Percentiles rank a stretch among this genome's conserved stretches.
phyloP scores from a whole-genome alignment of 192 early-diverging fungal species.

The Chytriomyces sp. region DNA sequence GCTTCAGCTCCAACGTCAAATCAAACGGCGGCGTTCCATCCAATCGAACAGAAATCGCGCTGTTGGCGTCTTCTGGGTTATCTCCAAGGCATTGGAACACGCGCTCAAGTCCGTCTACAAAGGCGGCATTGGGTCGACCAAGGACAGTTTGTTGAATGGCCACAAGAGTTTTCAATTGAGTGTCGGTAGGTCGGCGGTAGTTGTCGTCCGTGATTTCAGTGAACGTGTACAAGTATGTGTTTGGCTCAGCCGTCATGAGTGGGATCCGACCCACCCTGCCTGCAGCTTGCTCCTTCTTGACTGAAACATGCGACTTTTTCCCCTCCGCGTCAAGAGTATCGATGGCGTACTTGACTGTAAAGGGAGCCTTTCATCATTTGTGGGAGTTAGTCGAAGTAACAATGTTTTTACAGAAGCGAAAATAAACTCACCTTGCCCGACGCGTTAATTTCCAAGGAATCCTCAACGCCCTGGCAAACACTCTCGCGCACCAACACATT shows the following conservation, averaged over 20 bases:
- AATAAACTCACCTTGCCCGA: slow-evolving; percentile 34
- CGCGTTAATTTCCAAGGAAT: slow-evolving; percentile 42
- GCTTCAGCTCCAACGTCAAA: slow-evolving; percentile 47
- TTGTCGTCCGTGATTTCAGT: slow-evolving; percentile 49
- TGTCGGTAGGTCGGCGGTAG: slow-evolving; percentile 38
- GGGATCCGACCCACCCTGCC: slow-evolving; percentile 34
- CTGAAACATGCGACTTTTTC: not conserved
- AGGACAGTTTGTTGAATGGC: slow-evolving; percentile 43
- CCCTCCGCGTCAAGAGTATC: slow-evolving; percentile 1
- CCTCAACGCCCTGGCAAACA: slow-evolving; percentile 41
- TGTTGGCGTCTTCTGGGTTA: slow-evolving; percentile 35
- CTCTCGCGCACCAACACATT: slow-evolving; percentile 4
- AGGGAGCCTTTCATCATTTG: not conserved
- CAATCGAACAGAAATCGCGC: slow-evolving; percentile 38
- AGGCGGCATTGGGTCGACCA: slow-evolving; percentile 45
- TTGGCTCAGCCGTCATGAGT: slow-evolving; percentile 44
- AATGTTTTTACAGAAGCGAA: not conserved
- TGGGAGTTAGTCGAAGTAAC: not conserved
- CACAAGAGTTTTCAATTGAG: not conserved
- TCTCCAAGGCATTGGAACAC: slow-evolving; percentile 49
- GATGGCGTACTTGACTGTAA: slow-evolving; percentile 2
- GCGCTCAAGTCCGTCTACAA: slow-evolving; percentile 39
- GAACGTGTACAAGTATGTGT: slow-evolving; percentile 48
- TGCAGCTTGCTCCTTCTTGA: slow-evolving; percentile 30
- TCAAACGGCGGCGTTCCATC: slow-evolving; percentile 49